phyloP scores from a whole-genome alignment of 1,284 basidiomycete species.

The Cystobasidium slooffiae region DNA sequence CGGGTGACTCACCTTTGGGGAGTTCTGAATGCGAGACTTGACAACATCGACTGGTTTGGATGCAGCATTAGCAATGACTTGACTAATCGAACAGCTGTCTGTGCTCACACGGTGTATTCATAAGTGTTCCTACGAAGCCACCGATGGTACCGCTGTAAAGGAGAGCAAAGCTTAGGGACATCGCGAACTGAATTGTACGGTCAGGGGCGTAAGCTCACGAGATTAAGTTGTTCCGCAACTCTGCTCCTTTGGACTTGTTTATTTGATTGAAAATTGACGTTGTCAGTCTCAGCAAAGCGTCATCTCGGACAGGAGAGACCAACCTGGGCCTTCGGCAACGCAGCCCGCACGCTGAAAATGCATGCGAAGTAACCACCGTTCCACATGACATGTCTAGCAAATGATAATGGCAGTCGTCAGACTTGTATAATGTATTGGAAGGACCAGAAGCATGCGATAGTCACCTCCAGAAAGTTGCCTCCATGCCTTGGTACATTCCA shows the following conservation, averaged over 20 bases:
- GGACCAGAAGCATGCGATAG: not conserved
- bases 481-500: conserved; percentile 90
- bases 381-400: conserved; percentile 55
- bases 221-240: conserved; percentile 84
- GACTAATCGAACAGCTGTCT: not conserved
- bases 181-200: too few relatives aligned
- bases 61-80: conserved; percentile 27
- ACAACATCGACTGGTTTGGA: conserved; percentile 77
- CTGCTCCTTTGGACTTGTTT: conserved; percentile 17
- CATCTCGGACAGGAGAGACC: conserved; percentile 49
- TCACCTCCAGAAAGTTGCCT: conserved; percentile 91
- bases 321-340: conserved; percentile 84
- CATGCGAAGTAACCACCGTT: conserved; percentile 91
- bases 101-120: conserved; percentile 61
- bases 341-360: conserved; percentile 77
- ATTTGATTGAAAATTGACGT: not conserved
- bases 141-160: conserved; percentile 70
- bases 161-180: too few relatives aligned
- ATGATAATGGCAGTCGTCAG: conserved; percentile 62
- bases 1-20: conserved; percentile 59
- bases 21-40: conserved; percentile 91
- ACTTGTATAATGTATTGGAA: not conserved
- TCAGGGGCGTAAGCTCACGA: too few relatives aligned
- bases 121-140: conserved; percentile 77
- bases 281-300: not conserved